Conservation (phyloP, 768 basidiomycete species). For the Cubamyces sp. region DNA sequence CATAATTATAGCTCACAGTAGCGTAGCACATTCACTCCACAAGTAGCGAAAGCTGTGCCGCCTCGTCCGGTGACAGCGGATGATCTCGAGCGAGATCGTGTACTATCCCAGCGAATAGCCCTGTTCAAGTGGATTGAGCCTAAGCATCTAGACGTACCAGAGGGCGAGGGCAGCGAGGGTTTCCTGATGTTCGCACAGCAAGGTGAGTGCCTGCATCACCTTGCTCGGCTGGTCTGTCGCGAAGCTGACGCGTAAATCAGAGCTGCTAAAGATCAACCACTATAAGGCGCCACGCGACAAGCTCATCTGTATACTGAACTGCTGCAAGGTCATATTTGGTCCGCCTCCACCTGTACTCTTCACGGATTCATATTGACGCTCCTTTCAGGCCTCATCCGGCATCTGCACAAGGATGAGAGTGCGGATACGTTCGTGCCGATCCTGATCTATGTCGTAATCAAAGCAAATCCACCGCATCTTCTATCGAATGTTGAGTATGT, state of each 20-base stretch:
- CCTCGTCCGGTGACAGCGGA: conserved; percentile 86
- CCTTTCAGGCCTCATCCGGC: conserved; percentile 79
- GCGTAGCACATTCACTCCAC: conserved; percentile 89
- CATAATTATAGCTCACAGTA: conserved; percentile 2
- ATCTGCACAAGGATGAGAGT: conserved; percentile 80
- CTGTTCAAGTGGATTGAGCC: conserved; percentile 92
- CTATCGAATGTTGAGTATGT: conserved; percentile 94
- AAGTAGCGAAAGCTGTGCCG: conserved; percentile 65
- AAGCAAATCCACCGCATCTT: conserved; percentile 92
- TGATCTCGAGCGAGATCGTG: conserved; percentile 94
- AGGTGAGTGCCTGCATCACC: conserved; percentile 48
- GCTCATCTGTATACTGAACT: conserved; percentile 95
- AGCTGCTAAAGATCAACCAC: conserved; percentile 95
- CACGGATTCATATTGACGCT: conserved; percentile 8
- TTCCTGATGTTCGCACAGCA: conserved; percentile 90
- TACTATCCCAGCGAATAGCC: conserved; percentile 86
- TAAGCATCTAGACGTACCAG: conserved; percentile 88
- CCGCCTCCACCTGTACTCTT: conserved; percentile 35
- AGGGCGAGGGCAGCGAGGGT: conserved; percentile 71
- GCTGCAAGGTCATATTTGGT: conserved; percentile 99
- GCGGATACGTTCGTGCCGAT: conserved; percentile 96
- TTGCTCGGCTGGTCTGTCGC: background rate
- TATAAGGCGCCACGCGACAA: conserved; percentile 99
- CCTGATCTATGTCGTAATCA: conserved; percentile 90
- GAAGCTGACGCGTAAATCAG: conserved; percentile 43